Evolutionary conservation across 2,329 filamentous ascomycete species (phyloP).

Genomic region (Dactylonectria macrodidyma): DNA sequence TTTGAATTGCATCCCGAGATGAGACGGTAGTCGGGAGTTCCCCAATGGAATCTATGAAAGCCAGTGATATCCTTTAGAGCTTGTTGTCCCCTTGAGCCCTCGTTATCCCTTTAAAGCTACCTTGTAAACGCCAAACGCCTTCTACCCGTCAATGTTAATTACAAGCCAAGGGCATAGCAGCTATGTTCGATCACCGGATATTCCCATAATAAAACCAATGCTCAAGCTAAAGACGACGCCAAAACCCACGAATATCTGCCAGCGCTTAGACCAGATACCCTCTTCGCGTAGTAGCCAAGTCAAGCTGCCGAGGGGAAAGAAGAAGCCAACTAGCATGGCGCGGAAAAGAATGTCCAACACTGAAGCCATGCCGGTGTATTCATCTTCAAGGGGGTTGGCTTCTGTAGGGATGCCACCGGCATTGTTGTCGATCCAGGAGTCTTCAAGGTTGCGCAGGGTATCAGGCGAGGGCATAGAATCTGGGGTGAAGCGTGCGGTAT

Average conservation of each 20-base stretch:
- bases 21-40: slow-evolving; percentile 23
- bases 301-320: slow-evolving; percentile 91
- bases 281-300: slow-evolving; percentile 90
- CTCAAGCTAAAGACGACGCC: slow-evolving; percentile 85
- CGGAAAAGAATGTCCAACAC: slow-evolving; percentile 88
- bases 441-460: slow-evolving; percentile 84
- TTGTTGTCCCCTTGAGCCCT: not conserved
- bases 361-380: slow-evolving; percentile 64
- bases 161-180: not conserved
- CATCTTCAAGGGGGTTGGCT: slow-evolving; percentile 59
- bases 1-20: slow-evolving; percentile 28
- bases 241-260: slow-evolving; percentile 88
- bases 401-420: slow-evolving; percentile 57
- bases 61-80: slow-evolving; percentile 28
- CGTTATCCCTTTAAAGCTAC: slow-evolving; percentile 18
- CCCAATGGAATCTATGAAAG: slow-evolving; percentile 41
- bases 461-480: slow-evolving; percentile 89
- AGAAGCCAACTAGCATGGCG: slow-evolving; percentile 92
- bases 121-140: slow-evolving; percentile 23
- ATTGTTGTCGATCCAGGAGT: slow-evolving; percentile 89
- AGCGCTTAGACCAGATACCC: slow-evolving; percentile 86
- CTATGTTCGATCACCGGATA: slow-evolving; percentile 54
- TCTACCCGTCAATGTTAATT: slow-evolving; percentile 18
- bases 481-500: slow-evolving; percentile 85
- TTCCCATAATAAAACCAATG: slow-evolving; percentile 77